These are phyloP conservation scores for Filosporella fistucella DNA, from an alignment of 495 filamentous ascomycete species.

Conservation along the genomic window DNA sequence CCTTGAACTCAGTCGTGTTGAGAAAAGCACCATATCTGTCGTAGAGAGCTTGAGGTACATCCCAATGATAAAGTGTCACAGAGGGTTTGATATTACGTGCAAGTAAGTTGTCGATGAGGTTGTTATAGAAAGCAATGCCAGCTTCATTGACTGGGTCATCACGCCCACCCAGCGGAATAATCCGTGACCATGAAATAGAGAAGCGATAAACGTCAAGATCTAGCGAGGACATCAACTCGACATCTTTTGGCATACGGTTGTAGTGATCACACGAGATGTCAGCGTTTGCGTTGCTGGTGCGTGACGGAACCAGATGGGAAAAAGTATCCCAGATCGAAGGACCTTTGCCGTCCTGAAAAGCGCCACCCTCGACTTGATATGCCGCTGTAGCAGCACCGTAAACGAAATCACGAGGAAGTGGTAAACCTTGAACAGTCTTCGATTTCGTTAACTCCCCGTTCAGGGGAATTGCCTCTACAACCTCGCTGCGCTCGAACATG, in stretches of 20 bases:
- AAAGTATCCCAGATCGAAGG: constrained; percentile 75
- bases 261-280: constrained; percentile 71
- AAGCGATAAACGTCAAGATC: constrained; percentile 65
- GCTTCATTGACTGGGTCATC: constrained; percentile 57
- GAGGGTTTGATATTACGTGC: constrained; percentile 55
- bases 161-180: constrained; percentile 62
- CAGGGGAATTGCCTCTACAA: no score
- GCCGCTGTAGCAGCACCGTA: constrained; percentile 40
- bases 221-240: constrained; percentile 59
- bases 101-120: constrained; percentile 55
- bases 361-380: constrained; percentile 71
- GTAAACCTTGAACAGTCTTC: constrained; percentile 1
- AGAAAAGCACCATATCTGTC: constrained; percentile 59
- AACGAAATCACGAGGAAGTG: constrained; percentile 32
- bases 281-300: constrained; percentile 61
- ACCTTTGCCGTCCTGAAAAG: constrained; percentile 58
- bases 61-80: constrained; percentile 64
- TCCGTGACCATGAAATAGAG: constrained; percentile 69
- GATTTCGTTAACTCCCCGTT: no score
- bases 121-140: constrained; percentile 54
- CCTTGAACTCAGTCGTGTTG: constrained; percentile 52
- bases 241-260: constrained; percentile 63
- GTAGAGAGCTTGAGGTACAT: constrained; percentile 54
- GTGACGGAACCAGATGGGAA: constrained; percentile 64
- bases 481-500: no score